Percentiles rank a stretch among this genome's conserved stretches.
Evolutionary conservation across 75 land plant species (phyloP).

Genomic region (Isoetes taiwanensis): DNA sequence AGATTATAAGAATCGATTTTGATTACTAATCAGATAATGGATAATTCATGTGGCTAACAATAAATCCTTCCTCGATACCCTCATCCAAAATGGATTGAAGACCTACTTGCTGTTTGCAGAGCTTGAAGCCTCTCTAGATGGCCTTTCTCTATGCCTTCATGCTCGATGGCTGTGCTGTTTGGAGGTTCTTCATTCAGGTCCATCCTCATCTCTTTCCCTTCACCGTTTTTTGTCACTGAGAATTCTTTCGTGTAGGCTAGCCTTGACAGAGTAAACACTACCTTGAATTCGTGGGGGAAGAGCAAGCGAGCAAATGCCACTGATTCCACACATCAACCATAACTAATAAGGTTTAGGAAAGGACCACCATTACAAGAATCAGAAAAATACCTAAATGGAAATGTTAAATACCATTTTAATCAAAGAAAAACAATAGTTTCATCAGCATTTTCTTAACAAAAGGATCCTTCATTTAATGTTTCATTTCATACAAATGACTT

Average conservation of each 20-base stretch:
- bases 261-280: constrained; percentile 61
- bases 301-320: constrained; percentile 68
- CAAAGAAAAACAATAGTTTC: not conserved
- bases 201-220: constrained; percentile 32
- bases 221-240: constrained; percentile 35
- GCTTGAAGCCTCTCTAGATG: not conserved
- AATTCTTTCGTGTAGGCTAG: constrained; percentile 58
- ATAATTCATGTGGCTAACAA: too few species aligned
- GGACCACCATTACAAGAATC: not conserved
- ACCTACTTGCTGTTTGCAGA: not conserved
- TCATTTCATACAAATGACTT: too few species aligned
- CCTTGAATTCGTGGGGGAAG: constrained; percentile 63
- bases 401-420: not conserved
- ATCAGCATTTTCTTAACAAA: too few species aligned
- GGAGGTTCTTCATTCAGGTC: constrained; percentile 8
- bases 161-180: not conserved
- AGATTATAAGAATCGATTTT: too few species aligned
- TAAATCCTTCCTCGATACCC: constrained; percentile 18
- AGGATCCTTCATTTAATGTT: too few species aligned
- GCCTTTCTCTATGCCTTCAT: not conserved
- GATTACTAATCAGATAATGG: too few species aligned
- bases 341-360: too few species aligned
- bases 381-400: not conserved
- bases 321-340: constrained; percentile 14
- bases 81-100: constrained; percentile 11